Evolutionary conservation across 192 early-diverging fungal species (phyloP).

Genomic region (Dimargaris cristalligena): DNA sequence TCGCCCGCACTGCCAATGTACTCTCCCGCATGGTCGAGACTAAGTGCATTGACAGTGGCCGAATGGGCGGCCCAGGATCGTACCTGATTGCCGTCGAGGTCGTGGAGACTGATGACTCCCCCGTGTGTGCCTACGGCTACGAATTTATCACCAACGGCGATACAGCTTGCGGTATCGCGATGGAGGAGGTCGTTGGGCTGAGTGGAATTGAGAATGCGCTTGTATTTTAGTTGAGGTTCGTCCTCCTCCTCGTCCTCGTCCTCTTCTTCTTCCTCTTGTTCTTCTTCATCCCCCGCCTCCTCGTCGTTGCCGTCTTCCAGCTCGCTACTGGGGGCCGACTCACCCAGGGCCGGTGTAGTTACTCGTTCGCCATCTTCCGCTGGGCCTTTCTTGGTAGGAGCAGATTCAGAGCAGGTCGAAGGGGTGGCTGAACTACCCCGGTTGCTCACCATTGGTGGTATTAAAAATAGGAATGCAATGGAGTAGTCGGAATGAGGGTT

Average conservation of each 20-base stretch:
- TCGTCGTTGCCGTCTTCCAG: too few species aligned
- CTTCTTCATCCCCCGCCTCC: too few species aligned
- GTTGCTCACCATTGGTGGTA: too few species aligned
- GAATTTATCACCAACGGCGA: constrained; percentile 69
- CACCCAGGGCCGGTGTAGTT: too few species aligned
- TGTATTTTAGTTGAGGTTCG: constrained; percentile 84
- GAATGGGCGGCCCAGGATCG: constrained; percentile 72
- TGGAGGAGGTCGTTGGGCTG: constrained; percentile 42
- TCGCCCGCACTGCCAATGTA: constrained; percentile 84
- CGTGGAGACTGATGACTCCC: constrained; percentile 76
- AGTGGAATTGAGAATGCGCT: constrained; percentile 57
- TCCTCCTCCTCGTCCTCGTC: constrained; percentile 57
- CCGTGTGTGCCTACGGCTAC: constrained; percentile 87
- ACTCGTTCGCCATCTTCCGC: too few species aligned
- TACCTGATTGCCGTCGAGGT: constrained; percentile 79
- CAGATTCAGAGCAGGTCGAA: too few species aligned
- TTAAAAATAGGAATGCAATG: too few species aligned
- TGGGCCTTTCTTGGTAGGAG: too few species aligned
- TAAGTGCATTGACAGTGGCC: constrained; percentile 73
- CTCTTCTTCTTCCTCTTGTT: constrained; percentile 24
- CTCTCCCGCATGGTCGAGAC: constrained; percentile 72
- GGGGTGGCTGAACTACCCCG: too few species aligned
- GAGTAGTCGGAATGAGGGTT: too few species aligned
- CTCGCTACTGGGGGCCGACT: too few species aligned
- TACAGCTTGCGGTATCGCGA: constrained; percentile 68